Percentiles rank a stretch among this genome's conserved stretches.
Conservation (phyloP, 805 yeast genomes). For the Teunomyces atbi region DNA sequence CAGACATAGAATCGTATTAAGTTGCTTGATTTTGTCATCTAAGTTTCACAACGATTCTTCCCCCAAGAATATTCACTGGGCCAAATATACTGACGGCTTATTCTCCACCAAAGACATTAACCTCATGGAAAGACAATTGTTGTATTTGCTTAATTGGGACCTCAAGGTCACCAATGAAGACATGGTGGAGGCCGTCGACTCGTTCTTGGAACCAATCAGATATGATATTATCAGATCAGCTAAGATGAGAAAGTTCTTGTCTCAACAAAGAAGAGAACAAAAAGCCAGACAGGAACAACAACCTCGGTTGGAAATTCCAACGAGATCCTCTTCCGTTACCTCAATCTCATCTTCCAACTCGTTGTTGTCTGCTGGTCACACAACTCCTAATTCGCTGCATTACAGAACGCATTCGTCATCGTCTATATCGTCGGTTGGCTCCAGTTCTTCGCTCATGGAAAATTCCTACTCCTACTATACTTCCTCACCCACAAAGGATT, state of each 20-base stretch:
- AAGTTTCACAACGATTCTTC: constrained; percentile 77
- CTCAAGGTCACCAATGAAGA: constrained; percentile 48
- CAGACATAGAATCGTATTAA: constrained; percentile 71
- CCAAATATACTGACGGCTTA: constrained; percentile 71
- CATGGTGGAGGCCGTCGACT: constrained; percentile 38
- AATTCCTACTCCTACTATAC: constrained; percentile 6
- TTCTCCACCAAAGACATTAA: constrained; percentile 68
- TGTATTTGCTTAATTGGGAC: constrained; percentile 71
- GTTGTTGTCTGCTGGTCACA: constrained; percentile 5
- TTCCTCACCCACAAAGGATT: constrained; percentile 4
- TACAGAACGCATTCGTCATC: constrained; percentile 20
- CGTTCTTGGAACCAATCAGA: constrained; percentile 54
- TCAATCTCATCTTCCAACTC: background rate
- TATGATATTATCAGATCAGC: constrained; percentile 32
- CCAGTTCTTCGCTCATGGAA: constrained; percentile 8
- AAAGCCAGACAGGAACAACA: constrained; percentile 7
- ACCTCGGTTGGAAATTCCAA: background rate
- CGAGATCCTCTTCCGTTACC: constrained; percentile 1
- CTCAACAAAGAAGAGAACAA: constrained; percentile 22
- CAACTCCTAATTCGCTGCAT: constrained; percentile 18
- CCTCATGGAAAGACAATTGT: constrained; percentile 76
- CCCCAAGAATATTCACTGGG: constrained; percentile 79
- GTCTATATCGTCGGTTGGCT: constrained; percentile 8
- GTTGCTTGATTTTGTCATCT: constrained; percentile 69
- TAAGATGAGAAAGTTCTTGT: constrained; percentile 32